phyloP scores from a whole-genome alignment of 192 early-diverging fungal species.

The Piromyces sp. region DNA sequence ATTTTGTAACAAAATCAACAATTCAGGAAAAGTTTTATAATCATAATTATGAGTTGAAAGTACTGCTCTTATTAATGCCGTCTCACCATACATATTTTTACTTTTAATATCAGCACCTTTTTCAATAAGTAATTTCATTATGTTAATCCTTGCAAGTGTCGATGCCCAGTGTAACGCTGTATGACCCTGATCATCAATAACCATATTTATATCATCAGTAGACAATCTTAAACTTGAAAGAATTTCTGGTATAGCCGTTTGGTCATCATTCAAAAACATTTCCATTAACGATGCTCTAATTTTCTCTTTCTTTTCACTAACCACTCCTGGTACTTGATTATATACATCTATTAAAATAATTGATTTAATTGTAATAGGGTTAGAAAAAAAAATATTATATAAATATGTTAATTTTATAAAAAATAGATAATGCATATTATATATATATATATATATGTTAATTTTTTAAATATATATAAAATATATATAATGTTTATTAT shows the following conservation, averaged over 20 bases:
- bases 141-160: slow-evolving; percentile 55
- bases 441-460: no score
- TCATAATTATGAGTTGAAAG: slow-evolving; percentile 76
- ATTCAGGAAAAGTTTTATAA: slow-evolving; percentile 50
- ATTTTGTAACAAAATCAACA: slow-evolving; percentile 55
- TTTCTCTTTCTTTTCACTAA: neutral
- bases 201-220: slow-evolving; percentile 45
- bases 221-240: slow-evolving; percentile 31
- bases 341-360: neutral
- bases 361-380: no score
- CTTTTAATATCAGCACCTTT: slow-evolving; percentile 50
- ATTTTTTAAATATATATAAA: no score
- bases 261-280: slow-evolving; percentile 17
- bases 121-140: slow-evolving; percentile 57
- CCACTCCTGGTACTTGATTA: neutral
- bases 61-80: slow-evolving; percentile 74
- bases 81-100: slow-evolving; percentile 69
- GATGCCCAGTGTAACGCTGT: slow-evolving; percentile 93
- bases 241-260: slow-evolving; percentile 40
- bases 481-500: no score
- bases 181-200: slow-evolving; percentile 89
- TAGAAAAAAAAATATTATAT: no score
- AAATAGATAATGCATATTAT: no score
- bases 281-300: neutral
- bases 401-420: no score